These are phyloP conservation scores for Papiliotrema fonsecae DNA, from an alignment of 1,284 basidiomycete species.

Conservation along the genomic window DNA sequence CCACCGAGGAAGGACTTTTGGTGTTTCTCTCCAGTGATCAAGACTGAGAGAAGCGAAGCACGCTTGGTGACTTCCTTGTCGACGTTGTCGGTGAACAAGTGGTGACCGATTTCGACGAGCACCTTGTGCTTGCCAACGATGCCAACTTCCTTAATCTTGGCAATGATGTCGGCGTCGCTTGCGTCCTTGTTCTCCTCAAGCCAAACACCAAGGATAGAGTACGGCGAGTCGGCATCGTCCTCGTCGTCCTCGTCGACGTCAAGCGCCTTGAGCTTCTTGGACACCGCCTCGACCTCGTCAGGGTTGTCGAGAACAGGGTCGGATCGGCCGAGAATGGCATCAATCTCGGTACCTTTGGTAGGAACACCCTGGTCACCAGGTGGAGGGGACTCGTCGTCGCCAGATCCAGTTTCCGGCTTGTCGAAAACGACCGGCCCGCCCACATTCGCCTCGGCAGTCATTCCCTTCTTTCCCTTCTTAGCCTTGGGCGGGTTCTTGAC, in stretches of 20 bases:
- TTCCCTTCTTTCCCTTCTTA: constrained; percentile 53
- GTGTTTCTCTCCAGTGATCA: constrained; percentile 72
- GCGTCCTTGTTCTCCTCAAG: constrained; percentile 65
- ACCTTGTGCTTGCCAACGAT: constrained; percentile 96
- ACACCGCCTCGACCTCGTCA: constrained; percentile 64
- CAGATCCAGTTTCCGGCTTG: constrained; percentile 27
- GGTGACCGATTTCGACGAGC: constrained; percentile 76
- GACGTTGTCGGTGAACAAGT: constrained; percentile 74
- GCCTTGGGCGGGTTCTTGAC: constrained; percentile 86
- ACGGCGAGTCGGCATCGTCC: constrained; percentile 83
- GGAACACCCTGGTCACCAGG: constrained; percentile 26
- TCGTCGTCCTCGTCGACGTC: constrained; percentile 76
- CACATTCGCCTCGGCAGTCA: constrained; percentile 44
- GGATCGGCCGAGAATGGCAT: constrained; percentile 30
- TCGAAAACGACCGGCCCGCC: constrained; percentile 44
- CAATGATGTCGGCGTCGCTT: constrained; percentile 59
- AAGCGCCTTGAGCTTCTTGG: constrained; percentile 74
- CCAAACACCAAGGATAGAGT: constrained; percentile 79
- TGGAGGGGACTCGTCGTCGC: constrained; percentile 27
- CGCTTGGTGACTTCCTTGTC: constrained; percentile 69
- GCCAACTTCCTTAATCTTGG: constrained; percentile 85
- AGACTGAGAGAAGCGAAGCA: constrained; percentile 73
- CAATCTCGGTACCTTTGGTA: constrained; percentile 39
- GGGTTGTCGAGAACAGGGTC: constrained; percentile 38
- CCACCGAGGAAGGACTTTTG: constrained; percentile 92